phyloP scores from a whole-genome alignment of 306 rosid species.

The Hylodesmum podocarpum region DNA sequence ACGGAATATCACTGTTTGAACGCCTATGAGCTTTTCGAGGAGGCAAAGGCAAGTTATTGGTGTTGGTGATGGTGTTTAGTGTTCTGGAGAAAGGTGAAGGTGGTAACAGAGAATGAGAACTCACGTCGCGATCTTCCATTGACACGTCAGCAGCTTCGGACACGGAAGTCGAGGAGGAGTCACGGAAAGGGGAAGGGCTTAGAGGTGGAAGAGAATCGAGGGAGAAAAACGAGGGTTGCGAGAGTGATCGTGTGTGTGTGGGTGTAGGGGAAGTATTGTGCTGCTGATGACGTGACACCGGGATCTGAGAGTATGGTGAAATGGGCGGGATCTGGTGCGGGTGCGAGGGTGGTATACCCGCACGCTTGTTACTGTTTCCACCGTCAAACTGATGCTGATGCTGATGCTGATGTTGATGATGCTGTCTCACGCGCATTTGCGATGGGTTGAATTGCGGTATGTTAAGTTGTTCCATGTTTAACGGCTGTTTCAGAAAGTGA shows the following conservation, averaged over 20 bases:
- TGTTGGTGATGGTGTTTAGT: neutral
- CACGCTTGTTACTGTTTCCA: constrained; percentile 38
- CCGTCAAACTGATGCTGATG: constrained; percentile 29
- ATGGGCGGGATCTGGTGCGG: constrained; percentile 90
- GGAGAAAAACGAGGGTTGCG: constrained; percentile 73
- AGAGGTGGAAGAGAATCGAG: constrained; percentile 84
- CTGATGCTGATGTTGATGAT: constrained; percentile 49
- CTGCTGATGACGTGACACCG: constrained; percentile 58
- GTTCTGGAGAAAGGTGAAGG: constrained; percentile 57
- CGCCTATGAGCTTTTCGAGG: constrained; percentile 88
- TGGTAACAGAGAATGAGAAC: constrained; percentile 63
- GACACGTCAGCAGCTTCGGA: constrained; percentile 72
- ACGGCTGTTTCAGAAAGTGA: constrained; percentile 61
- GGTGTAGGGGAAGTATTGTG: constrained; percentile 44
- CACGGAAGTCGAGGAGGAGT: constrained; percentile 58
- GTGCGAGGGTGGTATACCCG: constrained; percentile 85
- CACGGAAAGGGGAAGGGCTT: constrained; percentile 77
- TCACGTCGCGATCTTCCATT: constrained; percentile 82
- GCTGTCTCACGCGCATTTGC: constrained; percentile 64
- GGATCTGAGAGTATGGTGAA: constrained; percentile 94
- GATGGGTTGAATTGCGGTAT: constrained; percentile 61
- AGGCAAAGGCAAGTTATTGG: constrained; percentile 40
- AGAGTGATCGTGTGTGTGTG: constrained; percentile 79
- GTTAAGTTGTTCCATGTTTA: constrained; percentile 62
- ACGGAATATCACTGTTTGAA: constrained; percentile 89